Conservation (phyloP, 768 basidiomycete genomes). For the Boletus sp. region DNA sequence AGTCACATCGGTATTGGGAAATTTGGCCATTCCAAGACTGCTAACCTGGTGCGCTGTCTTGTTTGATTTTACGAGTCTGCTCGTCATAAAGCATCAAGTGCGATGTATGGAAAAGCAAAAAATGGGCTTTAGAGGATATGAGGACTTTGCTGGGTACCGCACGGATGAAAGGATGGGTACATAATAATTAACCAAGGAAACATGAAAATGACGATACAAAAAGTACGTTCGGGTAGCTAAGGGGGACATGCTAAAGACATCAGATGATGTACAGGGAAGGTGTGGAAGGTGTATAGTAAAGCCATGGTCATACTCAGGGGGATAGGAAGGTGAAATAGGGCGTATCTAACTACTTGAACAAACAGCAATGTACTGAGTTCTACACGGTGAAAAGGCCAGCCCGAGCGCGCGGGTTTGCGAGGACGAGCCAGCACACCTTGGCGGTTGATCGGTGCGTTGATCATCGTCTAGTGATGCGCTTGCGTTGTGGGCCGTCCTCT, state of each 20-base stretch:
- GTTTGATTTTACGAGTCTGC: too few relatives aligned
- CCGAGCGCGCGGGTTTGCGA: neutral
- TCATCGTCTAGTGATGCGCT: constrained; percentile 65
- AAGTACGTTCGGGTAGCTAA: neutral
- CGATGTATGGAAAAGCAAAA: too few relatives aligned
- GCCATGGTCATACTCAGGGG: constrained; percentile 8
- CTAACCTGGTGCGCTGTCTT: too few relatives aligned
- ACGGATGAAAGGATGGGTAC: constrained; percentile 4
- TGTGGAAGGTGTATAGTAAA: constrained; percentile 14
- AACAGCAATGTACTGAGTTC: constrained; percentile 1
- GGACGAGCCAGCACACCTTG: neutral
- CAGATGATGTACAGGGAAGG: constrained; percentile 1
- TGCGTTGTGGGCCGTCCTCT: constrained; percentile 72
- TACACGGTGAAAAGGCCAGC: constrained; percentile 4
- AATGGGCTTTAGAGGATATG: too few relatives aligned
- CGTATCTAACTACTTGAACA: constrained; percentile 11
- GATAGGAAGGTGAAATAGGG: neutral
- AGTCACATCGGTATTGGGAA: too few relatives aligned
- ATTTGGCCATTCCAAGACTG: too few relatives aligned
- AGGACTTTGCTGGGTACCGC: neutral
- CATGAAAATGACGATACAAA: constrained; percentile 15
- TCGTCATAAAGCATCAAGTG: too few relatives aligned
- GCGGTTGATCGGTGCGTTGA: neutral
- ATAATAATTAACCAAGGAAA: constrained; percentile 11
- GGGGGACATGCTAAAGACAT: constrained; percentile 1